phyloP scores from a whole-genome alignment of 345 rosid genomes.

The Cochlearia excelsa region DNA sequence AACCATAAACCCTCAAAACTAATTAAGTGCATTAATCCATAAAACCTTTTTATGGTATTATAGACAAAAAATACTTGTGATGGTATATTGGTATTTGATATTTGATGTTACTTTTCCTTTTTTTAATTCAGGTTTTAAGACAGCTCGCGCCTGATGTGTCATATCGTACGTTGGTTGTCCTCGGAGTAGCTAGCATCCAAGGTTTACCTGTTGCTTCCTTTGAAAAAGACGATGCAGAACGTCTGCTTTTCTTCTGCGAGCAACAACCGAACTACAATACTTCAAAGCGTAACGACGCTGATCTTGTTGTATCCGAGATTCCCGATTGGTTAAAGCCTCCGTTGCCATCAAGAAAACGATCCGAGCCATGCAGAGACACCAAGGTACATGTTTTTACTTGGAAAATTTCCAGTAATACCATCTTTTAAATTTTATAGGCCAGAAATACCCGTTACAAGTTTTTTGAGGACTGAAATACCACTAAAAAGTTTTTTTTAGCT shows the following conservation, averaged over 20 bases:
- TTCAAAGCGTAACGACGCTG: slow-evolving; percentile 20
- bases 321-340: slow-evolving; percentile 90
- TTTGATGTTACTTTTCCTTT: slow-evolving; percentile 9
- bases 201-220: slow-evolving; percentile 96
- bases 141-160: slow-evolving; percentile 93
- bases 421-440: no score
- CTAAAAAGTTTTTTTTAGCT: no score
- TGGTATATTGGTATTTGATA: neutral
- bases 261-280: slow-evolving; percentile 43
- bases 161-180: slow-evolving; percentile 81
- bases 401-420: no score
- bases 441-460: no score
- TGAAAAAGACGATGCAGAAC: slow-evolving; percentile 90
- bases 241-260: slow-evolving; percentile 78
- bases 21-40: no score
- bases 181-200: slow-evolving; percentile 95
- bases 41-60: no score
- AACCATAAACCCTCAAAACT: no score
- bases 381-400: slow-evolving; percentile 34
- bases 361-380: slow-evolving; percentile 49
- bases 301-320: slow-evolving; percentile 35
- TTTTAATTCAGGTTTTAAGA: slow-evolving; percentile 63
- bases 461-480: no score
- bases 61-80: no score
- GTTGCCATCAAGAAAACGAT: slow-evolving; percentile 67